These are phyloP conservation scores for Ogataea siamensis DNA, from an alignment of 805 yeast species.

Conservation along the genomic window DNA sequence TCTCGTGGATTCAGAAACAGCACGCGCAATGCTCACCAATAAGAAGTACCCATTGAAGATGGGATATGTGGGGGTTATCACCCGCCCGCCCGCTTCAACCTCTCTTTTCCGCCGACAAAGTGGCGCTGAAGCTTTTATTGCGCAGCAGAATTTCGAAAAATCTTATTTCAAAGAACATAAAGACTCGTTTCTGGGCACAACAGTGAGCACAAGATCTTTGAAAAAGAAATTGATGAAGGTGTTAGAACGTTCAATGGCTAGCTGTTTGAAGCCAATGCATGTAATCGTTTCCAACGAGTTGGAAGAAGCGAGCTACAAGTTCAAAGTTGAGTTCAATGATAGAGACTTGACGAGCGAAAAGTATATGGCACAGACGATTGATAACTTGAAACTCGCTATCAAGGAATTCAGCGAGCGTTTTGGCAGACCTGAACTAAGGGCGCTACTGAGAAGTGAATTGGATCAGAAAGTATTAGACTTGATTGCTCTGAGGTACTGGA, in stretches of 20 bases:
- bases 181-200: slow-evolving; percentile 57
- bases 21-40: slow-evolving; percentile 66
- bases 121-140: slow-evolving; percentile 60
- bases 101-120: slow-evolving; percentile 53
- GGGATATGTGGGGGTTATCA: slow-evolving; percentile 99
- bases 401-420: slow-evolving; percentile 83
- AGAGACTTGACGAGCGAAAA: slow-evolving; percentile 91
- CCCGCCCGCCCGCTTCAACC: slow-evolving; percentile 54
- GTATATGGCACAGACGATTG: slow-evolving; percentile 88
- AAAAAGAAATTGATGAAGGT: slow-evolving; percentile 82
- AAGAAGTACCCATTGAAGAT: slow-evolving; percentile 84
- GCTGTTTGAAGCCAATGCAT: slow-evolving; percentile 83
- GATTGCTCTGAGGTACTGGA: slow-evolving; percentile 92
- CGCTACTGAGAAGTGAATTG: slow-evolving; percentile 74
- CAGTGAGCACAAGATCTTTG: slow-evolving; percentile 71
- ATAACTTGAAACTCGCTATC: slow-evolving; percentile 76
- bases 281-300: slow-evolving; percentile 81
- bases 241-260: slow-evolving; percentile 87
- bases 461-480: slow-evolving; percentile 89
- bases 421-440: slow-evolving; percentile 77
- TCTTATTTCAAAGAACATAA: slow-evolving; percentile 63
- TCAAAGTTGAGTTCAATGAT: slow-evolving; percentile 96
- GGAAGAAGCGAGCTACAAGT: slow-evolving; percentile 89
- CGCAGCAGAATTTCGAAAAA: slow-evolving; percentile 66
- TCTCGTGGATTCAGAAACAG: slow-evolving; percentile 74